Evolutionary conservation across 164 flowering plant genomes (phyloP), one percentile per base, ranked within the genome.

Genomic region (Stephania japonica): DNA sequence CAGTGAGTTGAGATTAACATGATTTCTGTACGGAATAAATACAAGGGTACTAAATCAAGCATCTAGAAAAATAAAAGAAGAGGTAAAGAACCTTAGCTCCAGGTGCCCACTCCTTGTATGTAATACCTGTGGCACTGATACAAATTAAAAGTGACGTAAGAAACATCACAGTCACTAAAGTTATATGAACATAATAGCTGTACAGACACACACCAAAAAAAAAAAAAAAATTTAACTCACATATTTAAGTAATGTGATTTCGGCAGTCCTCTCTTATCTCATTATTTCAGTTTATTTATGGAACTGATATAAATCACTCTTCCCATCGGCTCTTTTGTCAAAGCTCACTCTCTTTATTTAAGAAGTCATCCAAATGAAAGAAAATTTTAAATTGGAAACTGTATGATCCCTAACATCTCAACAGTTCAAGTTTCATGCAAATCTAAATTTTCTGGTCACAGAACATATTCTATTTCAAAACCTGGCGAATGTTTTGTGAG

Each of bases 61-160:
- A 50, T 53, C 18, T 53, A 21, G 4, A 12, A 14, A n/a, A 62
- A 27, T n/a, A 43, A 14, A 67, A 9, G 21, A 41, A 63, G 72
- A 67, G 13, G 64, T 68, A 69, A 85, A 89, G 77, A 73, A 96
- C 99, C 99, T 86, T 92, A 67, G 99, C 98, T 77, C 93, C 98
- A 78, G 99, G 99, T 70, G 97, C 99, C 99, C 99, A 96, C 84
- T 96, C 99, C 75, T 95, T 81, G 72, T 96, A 96, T 18, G 93
- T 89, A 73, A 93, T 84, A 65, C 99, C 99, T 32, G 85, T 80
- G 9, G 77, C 88, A 83, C 99, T 96, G 90, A 68, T 77, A 81
- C 38, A 65, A 79, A 62, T 24, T 26, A 41, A 70, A 21, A 73
- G n/a, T 26, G 59, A 68, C 6, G 70, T 77, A 53, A 81, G 78